A percentile compares a stretch with the other conserved stretches of the same genome.
These are phyloP conservation scores for Thraustochytrium striatum DNA, from an alignment of 352 stramenopile species.

Conservation along the genomic window DNA sequence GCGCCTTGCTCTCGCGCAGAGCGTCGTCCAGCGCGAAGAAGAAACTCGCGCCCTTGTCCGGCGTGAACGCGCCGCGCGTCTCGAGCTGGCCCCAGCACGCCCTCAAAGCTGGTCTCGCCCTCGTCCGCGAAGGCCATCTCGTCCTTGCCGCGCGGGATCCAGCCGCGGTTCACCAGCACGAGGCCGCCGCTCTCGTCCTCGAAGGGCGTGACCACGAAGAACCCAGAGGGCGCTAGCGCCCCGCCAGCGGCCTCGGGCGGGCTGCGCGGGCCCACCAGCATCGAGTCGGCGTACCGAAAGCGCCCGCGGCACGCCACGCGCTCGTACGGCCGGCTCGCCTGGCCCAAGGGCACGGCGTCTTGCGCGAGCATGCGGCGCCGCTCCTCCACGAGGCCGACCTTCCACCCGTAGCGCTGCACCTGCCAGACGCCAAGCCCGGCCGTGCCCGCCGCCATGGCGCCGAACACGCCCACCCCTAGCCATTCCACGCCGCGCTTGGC, in stretches of 20 bases:
- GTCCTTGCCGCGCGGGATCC: conserved; percentile 10
- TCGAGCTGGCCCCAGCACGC: conserved; percentile 21
- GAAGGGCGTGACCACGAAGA: conserved; percentile 41
- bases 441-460: conserved; percentile 61
- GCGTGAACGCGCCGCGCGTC: conserved; percentile 32
- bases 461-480: conserved; percentile 40
- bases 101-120: neutral
- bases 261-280: conserved; percentile 41
- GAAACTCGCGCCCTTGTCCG: neutral
- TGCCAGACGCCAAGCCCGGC: conserved; percentile 73
- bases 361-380: conserved; percentile 69
- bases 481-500: conserved; percentile 27
- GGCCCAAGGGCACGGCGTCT: conserved; percentile 63
- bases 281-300: neutral
- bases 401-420: conserved; percentile 79
- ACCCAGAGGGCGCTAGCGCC: conserved; percentile 11
- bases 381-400: conserved; percentile 74
- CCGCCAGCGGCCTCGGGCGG: neutral
- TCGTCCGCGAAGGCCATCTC: neutral
- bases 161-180: conserved; percentile 49
- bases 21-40: conserved; percentile 30
- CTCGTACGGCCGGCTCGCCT: conserved; percentile 10
- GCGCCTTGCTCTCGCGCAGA: neutral
- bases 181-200: neutral
- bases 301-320: neutral